Conservation (phyloP, 768 basidiomycete genomes). For the Auricularia sp. region DNA sequence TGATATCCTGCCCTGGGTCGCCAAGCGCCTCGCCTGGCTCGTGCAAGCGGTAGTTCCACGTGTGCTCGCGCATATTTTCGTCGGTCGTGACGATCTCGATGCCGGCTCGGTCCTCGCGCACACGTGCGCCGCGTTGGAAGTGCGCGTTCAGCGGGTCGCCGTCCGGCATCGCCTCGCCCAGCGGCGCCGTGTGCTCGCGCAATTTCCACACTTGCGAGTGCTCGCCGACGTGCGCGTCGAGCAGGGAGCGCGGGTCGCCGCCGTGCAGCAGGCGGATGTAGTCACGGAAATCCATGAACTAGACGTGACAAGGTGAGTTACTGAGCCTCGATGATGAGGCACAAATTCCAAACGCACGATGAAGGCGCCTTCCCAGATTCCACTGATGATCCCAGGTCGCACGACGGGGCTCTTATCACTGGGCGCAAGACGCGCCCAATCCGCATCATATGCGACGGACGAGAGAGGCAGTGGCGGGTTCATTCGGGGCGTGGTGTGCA, state of each 20-base stretch:
- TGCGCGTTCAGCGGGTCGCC: conserved; percentile 58
- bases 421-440: neutral
- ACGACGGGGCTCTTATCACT: neutral
- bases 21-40: conserved; percentile 12
- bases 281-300: conserved; percentile 80
- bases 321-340: too few relatives aligned
- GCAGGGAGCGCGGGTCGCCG: conserved; percentile 52
- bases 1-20: conserved; percentile 42
- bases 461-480: neutral
- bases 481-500: neutral
- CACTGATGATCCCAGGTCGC: conserved; percentile 8
- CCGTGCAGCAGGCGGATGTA: conserved; percentile 73
- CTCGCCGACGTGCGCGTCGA: conserved; percentile 64
- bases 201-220: conserved; percentile 89
- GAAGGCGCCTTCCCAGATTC: conserved; percentile 13
- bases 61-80: conserved; percentile 27
- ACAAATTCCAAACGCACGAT: conserved; percentile 3
- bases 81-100: conserved; percentile 4
- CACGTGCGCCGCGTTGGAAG: conserved; percentile 43
- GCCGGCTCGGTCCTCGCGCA: conserved; percentile 39
- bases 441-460: neutral
- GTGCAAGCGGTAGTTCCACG: neutral
- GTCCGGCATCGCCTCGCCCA: conserved; percentile 27
- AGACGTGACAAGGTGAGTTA: too few relatives aligned
- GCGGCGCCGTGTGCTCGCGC: conserved; percentile 41